Base-by-base conservation (phyloP, 2,329 filamentous ascomycete genomes). In the Aspergillus ochraceoroseus region DNA sequence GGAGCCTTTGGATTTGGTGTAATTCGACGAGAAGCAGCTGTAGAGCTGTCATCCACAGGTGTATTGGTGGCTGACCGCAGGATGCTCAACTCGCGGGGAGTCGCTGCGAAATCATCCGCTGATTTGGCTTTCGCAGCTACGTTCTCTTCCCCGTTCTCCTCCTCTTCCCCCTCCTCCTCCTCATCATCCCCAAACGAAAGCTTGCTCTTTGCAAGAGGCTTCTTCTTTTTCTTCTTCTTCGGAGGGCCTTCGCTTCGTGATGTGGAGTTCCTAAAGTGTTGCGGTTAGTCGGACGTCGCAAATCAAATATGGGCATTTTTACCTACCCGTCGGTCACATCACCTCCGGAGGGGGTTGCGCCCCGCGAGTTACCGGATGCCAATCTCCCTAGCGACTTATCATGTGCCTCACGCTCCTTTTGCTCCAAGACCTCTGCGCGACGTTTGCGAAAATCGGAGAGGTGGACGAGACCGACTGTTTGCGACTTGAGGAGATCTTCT, bases 391-490 rank as follows among this genome's bases (percentile, higher is more conserved):
- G 59, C 17, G 76, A 71, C 27, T 72, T 75, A 51, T 86, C 83
- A 57, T 82, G 80, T 8, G 79, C 82, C 57, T 92, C 87, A 56
- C 85, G 79, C 59, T 92, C 87, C 59, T 92, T 90, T 60, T 87
- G 82, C 64, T 95, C 90, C 32, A 95, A 72, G n/a, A 89, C 87
- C 66, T 95, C 87, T 54, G 88, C 89, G 65, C 90, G 87, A 44
- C 92, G 82, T 70, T 98, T 96, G 65, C 90, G 87, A 65, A 94
- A 96, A 62, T 96, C 92, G 51, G 86, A 87, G 29, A 95, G 81
- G 43, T 86, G 80, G 38, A 96, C 90, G 2, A 98, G 81, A 27
- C 92, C 92, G 51, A 95, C 88, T 0, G 87, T 94, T 58, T 87
- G 82, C 38, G 80, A 86, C 45, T 90, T 90, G 32, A 95, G 75